Base-by-base conservation (phyloP, 2,329 filamentous ascomycete genomes). In the Verticillium isaacii region DNA sequence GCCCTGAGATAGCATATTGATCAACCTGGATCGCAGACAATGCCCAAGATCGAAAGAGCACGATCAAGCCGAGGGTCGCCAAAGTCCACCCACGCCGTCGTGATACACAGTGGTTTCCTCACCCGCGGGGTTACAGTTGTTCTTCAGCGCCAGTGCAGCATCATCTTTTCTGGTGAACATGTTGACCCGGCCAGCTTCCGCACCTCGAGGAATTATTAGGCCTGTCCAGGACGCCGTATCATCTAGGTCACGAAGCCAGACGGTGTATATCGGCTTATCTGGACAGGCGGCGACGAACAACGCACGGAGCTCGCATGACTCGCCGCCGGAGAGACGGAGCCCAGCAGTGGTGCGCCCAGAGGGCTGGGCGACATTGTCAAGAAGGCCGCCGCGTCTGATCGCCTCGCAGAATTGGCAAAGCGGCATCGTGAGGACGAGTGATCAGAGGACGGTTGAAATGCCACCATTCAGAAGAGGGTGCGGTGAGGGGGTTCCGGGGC, bases 211-310 rank as follows among this genome's bases (percentile, higher is more conserved):
- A 15, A 15, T 37, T 7, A 15, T 8, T 4, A 37, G 36, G 36
- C 5, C 36, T 37, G 11, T 15, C 36, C 36, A 37, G 36, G 36
- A 37, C 15, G 11, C 36, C 11, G 36, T 37, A 12, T 12, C 36
- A 37, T 37, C 23, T 61, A 56, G 9, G 65, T 61, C 32, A 61
- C 61, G 6, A 62, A 15, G 15, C 36, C 36, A 14, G 15, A 8
- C 36, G 15, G 15, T 17, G 17, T 41, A 41, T 2, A 19, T 5
- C 5, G 15, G 15, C 17, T 41, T 41, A 12, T 41, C 37, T n/a
- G 17, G 15, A 8, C 45, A 52, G 45, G 45, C 45, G 45, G n/a
- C 19, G n/a, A 52, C n/a, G 17, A 52, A 23, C n/a, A n/a, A 8
- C 11, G 45, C 45, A 52, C 19, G 14, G 9, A 52, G 37, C 37